Base-by-base conservation (phyloP, 2,329 filamentous ascomycete species). In the Sarocladiaceae sp. region DNA sequence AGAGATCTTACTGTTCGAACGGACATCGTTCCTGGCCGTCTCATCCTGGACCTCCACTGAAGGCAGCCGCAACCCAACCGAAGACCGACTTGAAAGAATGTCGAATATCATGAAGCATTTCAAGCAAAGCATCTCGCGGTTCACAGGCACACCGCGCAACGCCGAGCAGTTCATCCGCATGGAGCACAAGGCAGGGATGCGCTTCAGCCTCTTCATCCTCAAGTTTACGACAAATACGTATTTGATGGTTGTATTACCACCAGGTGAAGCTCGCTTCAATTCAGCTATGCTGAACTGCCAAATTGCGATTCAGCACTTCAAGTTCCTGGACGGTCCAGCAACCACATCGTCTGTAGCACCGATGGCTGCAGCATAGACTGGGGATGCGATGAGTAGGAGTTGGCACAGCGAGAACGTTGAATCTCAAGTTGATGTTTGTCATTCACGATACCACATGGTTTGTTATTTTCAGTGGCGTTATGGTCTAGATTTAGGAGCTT, bases 81-180 rank as follows among this genome's bases (percentile, higher is more conserved):
- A 87, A 49, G 94, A 99, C 70, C 88, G 94, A 2, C 91, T 96
- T 62, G 94, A 99, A 76, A 87, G 80, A 60, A 88, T 99, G 64
- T 94, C 88, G 56, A 97, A 96, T 68, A 97, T 99, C 64, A 88
- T 99, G 72, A 99, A 99, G 74, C 92, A 93, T 54, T 97, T 97
- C 76, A 99, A 97, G 75, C 93, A 97, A 73, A 83, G 76, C 57
- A 80, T 82, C 55, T 85, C 82, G 52, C 84, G 87, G 60, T 90
- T 88, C 68, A 91, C 87, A 1, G 87, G 87, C 47, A 88, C 87
- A 23, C 87, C 88, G n/a, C 85, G 88, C 51, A 88, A 88, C 57
- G 85, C 86, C 4, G 88, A 90, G 69, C 88, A 91, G 68, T 92
- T 93, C 61, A 83, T 84, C 44, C 78, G 90, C 60, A 86, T 93